These are phyloP conservation scores for Sporothrix schenckii DNA, from an alignment of 2,329 filamentous ascomycete genomes.

Conservation along the genomic window DNA sequence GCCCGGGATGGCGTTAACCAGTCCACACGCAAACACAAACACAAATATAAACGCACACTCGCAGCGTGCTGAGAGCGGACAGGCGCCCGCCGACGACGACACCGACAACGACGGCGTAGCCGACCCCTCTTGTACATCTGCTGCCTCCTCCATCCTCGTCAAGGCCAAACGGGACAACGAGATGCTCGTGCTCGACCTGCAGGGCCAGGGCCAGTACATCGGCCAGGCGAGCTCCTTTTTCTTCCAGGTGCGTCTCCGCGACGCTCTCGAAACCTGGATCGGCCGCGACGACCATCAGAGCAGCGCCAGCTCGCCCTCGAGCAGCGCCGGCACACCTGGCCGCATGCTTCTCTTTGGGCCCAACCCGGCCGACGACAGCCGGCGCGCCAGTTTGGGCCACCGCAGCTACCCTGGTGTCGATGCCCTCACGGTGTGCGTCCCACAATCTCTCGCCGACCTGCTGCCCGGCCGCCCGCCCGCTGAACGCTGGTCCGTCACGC, in stretches of 20 bases:
- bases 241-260: conserved; percentile 48
- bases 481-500: neutral
- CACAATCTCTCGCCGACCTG: conserved; percentile 14
- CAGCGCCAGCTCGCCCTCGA: conserved; percentile 37
- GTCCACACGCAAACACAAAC: no score
- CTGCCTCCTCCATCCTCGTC: neutral
- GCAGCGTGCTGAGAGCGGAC: no score
- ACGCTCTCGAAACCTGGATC: conserved; percentile 37
- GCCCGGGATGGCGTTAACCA: no score
- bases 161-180: conserved; percentile 37
- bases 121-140: neutral
- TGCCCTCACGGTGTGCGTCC: neutral
- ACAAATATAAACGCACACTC: no score
- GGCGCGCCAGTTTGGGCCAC: neutral
- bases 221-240: conserved; percentile 48
- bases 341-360: conserved; percentile 47
- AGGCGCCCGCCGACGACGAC: neutral
- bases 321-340: conserved; percentile 33
- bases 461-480: neutral
- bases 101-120: conserved; percentile 33
- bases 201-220: conserved; percentile 51
- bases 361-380: conserved; percentile 42
- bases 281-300: conserved; percentile 34
- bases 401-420: neutral
- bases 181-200: conserved; percentile 47